Evolutionary conservation across 2,329 filamentous ascomycete species (phyloP), one percentile per base, ranked within the genome.

Genomic region (Sphaerulina populicola): DNA sequence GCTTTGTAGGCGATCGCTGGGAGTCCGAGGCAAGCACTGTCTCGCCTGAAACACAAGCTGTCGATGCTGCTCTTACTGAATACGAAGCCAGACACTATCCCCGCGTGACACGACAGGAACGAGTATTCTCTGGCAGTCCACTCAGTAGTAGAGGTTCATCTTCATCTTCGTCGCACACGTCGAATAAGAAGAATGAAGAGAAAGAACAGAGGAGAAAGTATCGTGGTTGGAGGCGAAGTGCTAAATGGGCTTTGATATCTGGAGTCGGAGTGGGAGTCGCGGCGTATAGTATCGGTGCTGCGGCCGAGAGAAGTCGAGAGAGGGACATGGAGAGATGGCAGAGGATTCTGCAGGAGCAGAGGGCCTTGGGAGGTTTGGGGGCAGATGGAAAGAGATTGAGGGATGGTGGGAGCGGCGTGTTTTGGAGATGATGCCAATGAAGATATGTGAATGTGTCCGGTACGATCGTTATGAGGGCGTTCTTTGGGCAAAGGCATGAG

Each of bases 211-310:
- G 50, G 39, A 44, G 54, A 21, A 46, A 50, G 21, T 51, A 48
- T 44, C 30, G 53, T 33, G 47, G 68, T 0, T 77, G 74, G 61
- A 54, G 53, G 21, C 45, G 55, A n/a, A 47, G 58, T 6, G 49
- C 62, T 30, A 48, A 50, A 14, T 77, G 75, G 55, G 58, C 80
- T 18, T 54, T 78, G 1, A 57, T 81, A 0, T 78, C 79, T 0
- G 79, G 78, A 1, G 71, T 71, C 0, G 79, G 75, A 66, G 69
- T 80, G 1, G 78, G 73, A 1, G 79, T 75, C 1, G 67, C 77
- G 2, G 75, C 76, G 1, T 86, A 84, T 60, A 75, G 74, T 1
- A 67, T 79, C 15, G 80, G 81, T 7, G 74, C 81, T 11, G 69
- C 80, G n/a, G 71, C 71, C 1, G 81, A 85, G 58, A 58, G 57